Conservation (phyloP, 805 yeast species). For the Maudiozyma pseudohumilis region DNA sequence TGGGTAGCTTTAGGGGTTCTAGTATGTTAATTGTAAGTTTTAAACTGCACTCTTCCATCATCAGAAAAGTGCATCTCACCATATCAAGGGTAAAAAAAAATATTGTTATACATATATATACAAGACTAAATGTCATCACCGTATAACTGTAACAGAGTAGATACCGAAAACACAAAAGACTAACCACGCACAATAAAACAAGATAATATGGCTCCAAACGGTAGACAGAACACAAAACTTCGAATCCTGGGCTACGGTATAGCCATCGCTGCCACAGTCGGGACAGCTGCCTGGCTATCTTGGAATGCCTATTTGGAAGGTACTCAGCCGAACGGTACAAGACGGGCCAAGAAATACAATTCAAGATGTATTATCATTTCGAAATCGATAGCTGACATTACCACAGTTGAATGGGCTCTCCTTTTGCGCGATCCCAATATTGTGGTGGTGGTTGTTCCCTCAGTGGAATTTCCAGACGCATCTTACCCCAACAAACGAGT, state of each 20-base stretch:
- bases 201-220: neutral
- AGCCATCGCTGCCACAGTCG: slow-evolving; percentile 10
- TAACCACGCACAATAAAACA: neutral
- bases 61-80: no score
- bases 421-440: slow-evolving; percentile 16
- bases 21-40: no score
- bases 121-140: neutral
- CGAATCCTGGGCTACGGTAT: slow-evolving; percentile 6
- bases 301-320: slow-evolving; percentile 3
- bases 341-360: neutral
- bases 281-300: slow-evolving; percentile 8
- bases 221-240: neutral
- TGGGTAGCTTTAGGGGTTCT: no score
- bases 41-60: no score
- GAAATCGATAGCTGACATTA: slow-evolving; percentile 6
- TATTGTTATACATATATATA: no score
- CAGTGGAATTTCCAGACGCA: slow-evolving; percentile 9
- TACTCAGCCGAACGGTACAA: neutral
- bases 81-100: no score
- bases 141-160: neutral
- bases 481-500: slow-evolving; percentile 9
- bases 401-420: slow-evolving; percentile 13
- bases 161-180: neutral
- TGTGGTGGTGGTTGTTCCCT: slow-evolving; percentile 31
- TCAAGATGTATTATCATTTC: slow-evolving; percentile 17